Evolutionary conservation across 83 land plant genomes (phyloP), one percentile per base, ranked within the genome.

Genomic region (Larix sibirica): DNA sequence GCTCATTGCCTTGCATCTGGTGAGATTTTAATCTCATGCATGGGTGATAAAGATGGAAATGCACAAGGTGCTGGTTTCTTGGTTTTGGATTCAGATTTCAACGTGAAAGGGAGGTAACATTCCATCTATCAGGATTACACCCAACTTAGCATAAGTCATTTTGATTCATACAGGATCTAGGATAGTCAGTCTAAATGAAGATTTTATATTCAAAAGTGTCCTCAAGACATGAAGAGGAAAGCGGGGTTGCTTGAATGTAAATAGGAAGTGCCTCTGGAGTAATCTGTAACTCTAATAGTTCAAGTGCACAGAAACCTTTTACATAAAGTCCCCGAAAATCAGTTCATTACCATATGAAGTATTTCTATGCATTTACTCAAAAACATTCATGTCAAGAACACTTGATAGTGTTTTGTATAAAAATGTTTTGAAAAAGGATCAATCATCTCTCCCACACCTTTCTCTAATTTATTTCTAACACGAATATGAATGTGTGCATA

Each of bases 1-100:
- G 76, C 91, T 20, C 91, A 89, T 67, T 89, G 90, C 82, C 85
- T 89, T 60, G 90, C 90, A 50, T 80, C 77, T 82, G 91, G 91
- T 9, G 90, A 84, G 42, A 75, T 89, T 62, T 63, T 87, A 79
- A 85, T 89, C 21, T 89, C 91, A 31, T 89, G 91, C 82, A 83
- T 89, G 80, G 91, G 91, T 18, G 91, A 89, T 76, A 89, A 84
- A 81, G 82, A 89, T 61, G 91, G 91, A 6, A 76, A 84, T 84
- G 87, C 91, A 17, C 77, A 87, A 62, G 91, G 91, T 59, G 83
- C 90, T 2, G 91, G 91, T 62, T 87, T 89, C 79, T 81, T 89
- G 78, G 84, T 89, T n/a, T 74, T 89, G 20, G 91, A 87, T 75
- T 84, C 90, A 50, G 56, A 89, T 14, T 89, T 89, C 81, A 83